Base-by-base conservation (phyloP, 2,329 filamentous ascomycete genomes). In the Alternaria arborescens region DNA sequence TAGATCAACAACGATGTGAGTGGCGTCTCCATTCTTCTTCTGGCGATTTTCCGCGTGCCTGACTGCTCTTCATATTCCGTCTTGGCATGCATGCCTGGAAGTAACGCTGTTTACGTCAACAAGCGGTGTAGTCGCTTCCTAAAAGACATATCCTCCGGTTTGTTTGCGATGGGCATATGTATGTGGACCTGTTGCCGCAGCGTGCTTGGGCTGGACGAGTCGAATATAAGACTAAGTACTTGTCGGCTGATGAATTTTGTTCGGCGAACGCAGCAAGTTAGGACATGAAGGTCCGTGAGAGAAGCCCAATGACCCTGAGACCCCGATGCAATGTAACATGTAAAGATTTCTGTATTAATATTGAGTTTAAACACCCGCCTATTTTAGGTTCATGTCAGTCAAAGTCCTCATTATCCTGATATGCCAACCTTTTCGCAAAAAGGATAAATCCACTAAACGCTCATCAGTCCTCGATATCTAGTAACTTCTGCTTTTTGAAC, bases 401-500 rank as follows among this genome's bases (percentile, higher is more conserved):
- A 48, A 34, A 14, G 8, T 26, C 24, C 16, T 2, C 20, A 24
- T 50, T 38, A 16, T 41, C 11, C 36, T 52, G 16, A 28, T 4
- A 52, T 38, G 18, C 38, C 20, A 16, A 28, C 24, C 22, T 34
- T 22, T 41, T 14, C 24, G 20, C 46, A 38, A 24, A 38, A 22
- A 22, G 16, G 14, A 50, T 5, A 24, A 14, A 18, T 32, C 14
- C 20, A 36, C 36, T 14, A 26, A 14, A 36, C 11, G 16, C 16
- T 5, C 22, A 36, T 52, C 11, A 52, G 7, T 52, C 50, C 24
- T 26, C 24, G 18, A 12, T 8, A 53, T 36, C 34, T 18, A 36
- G 40, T 48, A 60, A 11, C 18, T 48, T 60, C 58, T 57, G 53
- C n/a, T 56, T 61, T 20, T 62, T 66, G 24, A 62, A 58, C 36